Conservation (phyloP, 208 protist genomes). For the Phytomonas sp. region DNA sequence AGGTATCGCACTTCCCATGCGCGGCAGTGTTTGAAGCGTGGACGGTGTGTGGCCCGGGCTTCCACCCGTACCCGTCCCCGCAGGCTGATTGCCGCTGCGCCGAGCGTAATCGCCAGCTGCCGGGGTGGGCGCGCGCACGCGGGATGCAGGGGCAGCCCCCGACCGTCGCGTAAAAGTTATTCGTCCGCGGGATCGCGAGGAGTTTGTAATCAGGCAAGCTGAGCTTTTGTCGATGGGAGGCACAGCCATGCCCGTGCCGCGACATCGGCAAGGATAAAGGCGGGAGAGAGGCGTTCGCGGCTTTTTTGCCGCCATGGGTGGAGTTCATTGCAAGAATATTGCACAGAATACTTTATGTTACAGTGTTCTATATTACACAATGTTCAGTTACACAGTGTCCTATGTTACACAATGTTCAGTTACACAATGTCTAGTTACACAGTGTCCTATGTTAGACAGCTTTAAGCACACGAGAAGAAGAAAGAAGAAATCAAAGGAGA, state of each 20-base stretch:
- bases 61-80: slow-evolving; percentile 55
- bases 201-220: slow-evolving; percentile 61
- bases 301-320: background rate
- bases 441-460: background rate
- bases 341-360: too few relatives aligned
- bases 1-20: slow-evolving; percentile 67
- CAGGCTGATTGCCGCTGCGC: slow-evolving; percentile 44
- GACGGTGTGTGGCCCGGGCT: slow-evolving; percentile 52
- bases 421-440: too few relatives aligned
- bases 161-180: slow-evolving; percentile 68
- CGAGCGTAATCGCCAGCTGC: slow-evolving; percentile 54
- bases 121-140: slow-evolving; percentile 48
- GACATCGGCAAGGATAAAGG: background rate
- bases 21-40: slow-evolving; percentile 52
- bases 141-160: slow-evolving; percentile 73
- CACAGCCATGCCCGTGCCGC: slow-evolving; percentile 34
- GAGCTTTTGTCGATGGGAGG: slow-evolving; percentile 48
- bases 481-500: background rate
- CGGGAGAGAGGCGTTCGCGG: background rate
- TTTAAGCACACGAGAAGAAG: background rate
- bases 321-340: background rate
- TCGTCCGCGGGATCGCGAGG: slow-evolving; percentile 57
- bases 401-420: too few relatives aligned
- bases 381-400: background rate
- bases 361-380: too few relatives aligned